These are phyloP conservation scores for Geotrichum klebahnii DNA, from an alignment of 1,139 yeast genomes.

Conservation along the genomic window DNA sequence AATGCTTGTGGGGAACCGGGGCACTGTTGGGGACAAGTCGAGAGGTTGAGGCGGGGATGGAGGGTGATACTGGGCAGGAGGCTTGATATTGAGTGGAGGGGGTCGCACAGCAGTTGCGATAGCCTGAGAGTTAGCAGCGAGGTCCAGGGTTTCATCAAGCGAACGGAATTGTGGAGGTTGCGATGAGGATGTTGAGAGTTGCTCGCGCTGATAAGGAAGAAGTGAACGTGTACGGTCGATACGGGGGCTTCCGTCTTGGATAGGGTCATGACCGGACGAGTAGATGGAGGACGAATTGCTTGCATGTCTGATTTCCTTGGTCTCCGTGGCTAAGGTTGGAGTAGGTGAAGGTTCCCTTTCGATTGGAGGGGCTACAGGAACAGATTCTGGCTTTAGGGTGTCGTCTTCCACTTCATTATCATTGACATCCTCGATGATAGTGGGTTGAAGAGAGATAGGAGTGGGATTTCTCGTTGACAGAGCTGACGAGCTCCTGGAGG, in stretches of 20 bases:
- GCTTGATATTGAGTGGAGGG: neutral
- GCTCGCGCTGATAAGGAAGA: conserved; percentile 8
- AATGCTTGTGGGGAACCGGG: neutral
- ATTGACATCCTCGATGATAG: too few relatives aligned
- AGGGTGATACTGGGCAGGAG: neutral
- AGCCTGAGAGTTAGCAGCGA: neutral
- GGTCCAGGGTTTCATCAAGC: neutral
- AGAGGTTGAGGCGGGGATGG: conserved; percentile 1
- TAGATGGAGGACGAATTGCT: conserved; percentile 13
- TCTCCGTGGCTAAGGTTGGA: neutral
- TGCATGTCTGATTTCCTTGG: neutral
- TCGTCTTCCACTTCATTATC: too few relatives aligned
- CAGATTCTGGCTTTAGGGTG: too few relatives aligned
- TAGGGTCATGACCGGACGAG: conserved; percentile 9
- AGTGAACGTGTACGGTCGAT: conserved; percentile 7
- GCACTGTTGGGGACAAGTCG: conserved; percentile 12
- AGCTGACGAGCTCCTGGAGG: neutral
- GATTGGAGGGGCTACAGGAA: neutral
- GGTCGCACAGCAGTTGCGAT: neutral
- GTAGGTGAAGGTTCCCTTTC: neutral
- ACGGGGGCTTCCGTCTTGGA: conserved; percentile 4
- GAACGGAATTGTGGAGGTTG: neutral
- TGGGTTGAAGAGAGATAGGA: too few relatives aligned
- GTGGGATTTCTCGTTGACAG: neutral
- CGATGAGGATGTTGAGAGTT: neutral